These are phyloP conservation scores for Arachis stenosperma DNA, from an alignment of 306 rosid species.

Conservation along the genomic window DNA sequence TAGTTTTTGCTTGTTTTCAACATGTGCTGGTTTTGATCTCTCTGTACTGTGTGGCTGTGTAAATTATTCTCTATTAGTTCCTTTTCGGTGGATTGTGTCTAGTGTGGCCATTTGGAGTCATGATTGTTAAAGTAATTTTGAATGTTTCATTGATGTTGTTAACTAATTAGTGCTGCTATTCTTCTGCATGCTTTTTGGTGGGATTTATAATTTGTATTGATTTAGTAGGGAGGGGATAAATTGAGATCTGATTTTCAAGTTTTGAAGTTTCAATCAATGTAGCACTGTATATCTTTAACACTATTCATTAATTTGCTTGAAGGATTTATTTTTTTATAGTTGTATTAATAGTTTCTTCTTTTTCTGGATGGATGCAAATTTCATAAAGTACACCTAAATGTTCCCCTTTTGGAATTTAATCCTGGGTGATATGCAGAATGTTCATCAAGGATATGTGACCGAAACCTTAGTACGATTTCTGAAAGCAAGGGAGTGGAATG, in stretches of 20 bases:
- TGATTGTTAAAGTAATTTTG: slow-evolving; percentile 20
- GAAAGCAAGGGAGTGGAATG: slow-evolving; percentile 92
- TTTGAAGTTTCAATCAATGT: slow-evolving; percentile 38
- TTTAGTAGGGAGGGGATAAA: not conserved
- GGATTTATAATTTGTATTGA: slow-evolving; percentile 14
- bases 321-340: slow-evolving; percentile 2
- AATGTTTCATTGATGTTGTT: slow-evolving; percentile 32
- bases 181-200: slow-evolving; percentile 12
- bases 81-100: slow-evolving; percentile 28
- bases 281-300: slow-evolving; percentile 28
- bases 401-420: slow-evolving; percentile 15
- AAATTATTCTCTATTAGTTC: not conserved
- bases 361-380: slow-evolving; percentile 5
- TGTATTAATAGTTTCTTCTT: slow-evolving; percentile 1
- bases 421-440: slow-evolving; percentile 61
- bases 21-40: slow-evolving; percentile 37
- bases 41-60: slow-evolving; percentile 3
- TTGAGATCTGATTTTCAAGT: slow-evolving; percentile 45
- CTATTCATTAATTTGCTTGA: slow-evolving; percentile 17
- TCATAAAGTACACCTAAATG: not conserved
- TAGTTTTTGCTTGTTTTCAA: slow-evolving; percentile 3
- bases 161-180: slow-evolving; percentile 33
- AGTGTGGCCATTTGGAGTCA: not conserved
- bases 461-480: slow-evolving; percentile 82
- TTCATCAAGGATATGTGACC: slow-evolving; percentile 73